Evolutionary conservation across 2,329 filamentous ascomycete genomes (phyloP).

Genomic region (Trichoderma harzianum): DNA sequence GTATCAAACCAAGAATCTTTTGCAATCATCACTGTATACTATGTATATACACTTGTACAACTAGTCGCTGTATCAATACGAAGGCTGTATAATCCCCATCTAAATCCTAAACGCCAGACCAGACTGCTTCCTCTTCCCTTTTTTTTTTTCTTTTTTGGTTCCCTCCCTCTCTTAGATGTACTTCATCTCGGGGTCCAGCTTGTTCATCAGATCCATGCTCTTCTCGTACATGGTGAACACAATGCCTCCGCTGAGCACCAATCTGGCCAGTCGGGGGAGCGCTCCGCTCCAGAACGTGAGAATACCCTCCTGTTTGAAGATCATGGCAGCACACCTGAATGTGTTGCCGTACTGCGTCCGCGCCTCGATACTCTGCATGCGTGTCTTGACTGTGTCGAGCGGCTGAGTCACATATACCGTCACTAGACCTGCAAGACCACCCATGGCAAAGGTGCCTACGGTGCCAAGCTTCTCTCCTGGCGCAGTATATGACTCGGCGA

Average conservation of each 20-base stretch:
- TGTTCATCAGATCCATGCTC: conserved; percentile 82
- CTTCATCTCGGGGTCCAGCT: conserved; percentile 74
- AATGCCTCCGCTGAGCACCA: conserved; percentile 91
- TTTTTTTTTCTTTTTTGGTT: not conserved
- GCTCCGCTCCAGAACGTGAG: conserved; percentile 94
- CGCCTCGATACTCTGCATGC: conserved; percentile 96
- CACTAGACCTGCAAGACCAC: conserved; percentile 82
- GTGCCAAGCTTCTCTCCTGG: conserved; percentile 93
- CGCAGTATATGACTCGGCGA: conserved; percentile 86
- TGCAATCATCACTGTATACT: conserved; percentile 20
- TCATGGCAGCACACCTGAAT: conserved; percentile 74
- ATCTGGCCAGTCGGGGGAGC: conserved; percentile 73
- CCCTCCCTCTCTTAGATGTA: conserved; percentile 58
- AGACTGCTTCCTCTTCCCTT: not conserved
- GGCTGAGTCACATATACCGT: conserved; percentile 77
- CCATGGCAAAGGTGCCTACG: conserved; percentile 84
- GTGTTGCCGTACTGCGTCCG: conserved; percentile 79
- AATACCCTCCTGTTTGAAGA: conserved; percentile 85
- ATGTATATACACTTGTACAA: conserved; percentile 24
- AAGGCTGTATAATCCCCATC: conserved; percentile 8
- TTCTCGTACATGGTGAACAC: conserved; percentile 99
- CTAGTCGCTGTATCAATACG: conserved; percentile 9
- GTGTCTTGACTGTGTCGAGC: conserved; percentile 91
- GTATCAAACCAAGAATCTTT: conserved; percentile 33
- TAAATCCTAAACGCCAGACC: conserved; percentile 18